Conservation (phyloP, 2,329 filamentous ascomycete species). For the Neofusicoccum ribis region DNA sequence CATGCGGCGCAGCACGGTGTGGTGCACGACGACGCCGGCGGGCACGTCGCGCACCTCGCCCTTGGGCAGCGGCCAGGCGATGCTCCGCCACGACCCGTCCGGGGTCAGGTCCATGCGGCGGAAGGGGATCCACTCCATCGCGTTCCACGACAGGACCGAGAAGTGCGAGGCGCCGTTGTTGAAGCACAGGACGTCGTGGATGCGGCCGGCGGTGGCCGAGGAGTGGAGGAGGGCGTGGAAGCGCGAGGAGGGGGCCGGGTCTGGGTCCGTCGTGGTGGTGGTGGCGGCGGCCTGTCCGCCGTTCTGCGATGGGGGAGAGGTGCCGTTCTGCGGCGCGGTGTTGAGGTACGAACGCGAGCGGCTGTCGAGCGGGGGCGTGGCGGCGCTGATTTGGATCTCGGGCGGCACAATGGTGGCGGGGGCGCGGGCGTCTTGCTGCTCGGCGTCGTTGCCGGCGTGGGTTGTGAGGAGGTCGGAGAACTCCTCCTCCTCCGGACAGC, state of each 20-base stretch:
- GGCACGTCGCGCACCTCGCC: slow-evolving; percentile 80
- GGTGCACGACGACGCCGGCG: slow-evolving; percentile 67
- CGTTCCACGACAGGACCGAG: slow-evolving; percentile 67
- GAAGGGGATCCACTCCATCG: slow-evolving; percentile 83
- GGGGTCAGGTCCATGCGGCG: slow-evolving; percentile 73
- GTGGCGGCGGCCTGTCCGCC: no score
- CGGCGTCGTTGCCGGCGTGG: neutral
- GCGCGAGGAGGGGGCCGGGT: neutral
- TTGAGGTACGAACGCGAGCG: neutral
- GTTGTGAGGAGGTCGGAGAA: neutral
- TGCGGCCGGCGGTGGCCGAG: slow-evolving; percentile 54
- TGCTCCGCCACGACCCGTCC: slow-evolving; percentile 76
- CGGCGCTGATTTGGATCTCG: slow-evolving; percentile 35
- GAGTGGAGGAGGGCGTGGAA: slow-evolving; percentile 62
- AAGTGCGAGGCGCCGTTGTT: slow-evolving; percentile 56
- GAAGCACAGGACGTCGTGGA: slow-evolving; percentile 73
- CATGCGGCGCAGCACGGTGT: slow-evolving; percentile 74
- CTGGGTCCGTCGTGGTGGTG: neutral
- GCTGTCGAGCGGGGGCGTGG: slow-evolving; percentile 8
- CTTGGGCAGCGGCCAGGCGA: slow-evolving; percentile 75
- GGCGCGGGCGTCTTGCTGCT: neutral
- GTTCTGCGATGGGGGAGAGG: no score
- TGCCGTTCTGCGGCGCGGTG: neutral
- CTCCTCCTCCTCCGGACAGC: slow-evolving; percentile 48
- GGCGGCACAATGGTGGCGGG: slow-evolving; percentile 25